Evolutionary conservation across 2,329 filamentous ascomycete species (phyloP).

Genomic region (Penicillium sp.): DNA sequence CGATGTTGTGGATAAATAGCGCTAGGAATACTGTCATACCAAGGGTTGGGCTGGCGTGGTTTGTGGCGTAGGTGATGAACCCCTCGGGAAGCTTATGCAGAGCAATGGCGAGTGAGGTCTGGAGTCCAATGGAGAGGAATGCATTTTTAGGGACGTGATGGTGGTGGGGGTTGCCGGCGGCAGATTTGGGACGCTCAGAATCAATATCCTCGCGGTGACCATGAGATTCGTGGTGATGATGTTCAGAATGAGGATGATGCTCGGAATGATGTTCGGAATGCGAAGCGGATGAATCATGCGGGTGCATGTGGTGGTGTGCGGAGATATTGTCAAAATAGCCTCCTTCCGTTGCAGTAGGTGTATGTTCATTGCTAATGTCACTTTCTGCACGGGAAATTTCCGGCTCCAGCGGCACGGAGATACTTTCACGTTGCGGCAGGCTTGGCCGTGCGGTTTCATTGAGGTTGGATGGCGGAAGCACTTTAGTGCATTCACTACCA

Average conservation of each 20-base stretch:
- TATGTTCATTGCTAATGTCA: constrained; percentile 3
- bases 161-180: constrained; percentile 62
- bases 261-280: background rate
- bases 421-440: constrained; percentile 16
- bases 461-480: constrained; percentile 21
- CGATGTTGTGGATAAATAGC: constrained; percentile 96
- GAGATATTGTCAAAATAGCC: constrained; percentile 17
- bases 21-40: constrained; percentile 93
- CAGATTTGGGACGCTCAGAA: constrained; percentile 10
- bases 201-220: constrained; percentile 11
- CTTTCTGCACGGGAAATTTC: constrained; percentile 7
- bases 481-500: constrained; percentile 59
- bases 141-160: constrained; percentile 94
- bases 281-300: constrained; percentile 3
- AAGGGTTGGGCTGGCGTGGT: constrained; percentile 86
- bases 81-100: constrained; percentile 91
- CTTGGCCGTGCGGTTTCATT: constrained; percentile 18
- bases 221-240: background rate
- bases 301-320: constrained; percentile 6
- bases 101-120: constrained; percentile 92
- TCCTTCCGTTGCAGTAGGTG: background rate
- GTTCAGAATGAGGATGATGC: background rate
- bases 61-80: constrained; percentile 91
- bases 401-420: constrained; percentile 18
- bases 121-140: constrained; percentile 90